Conservation (phyloP, 768 basidiomycete genomes). For the Chlorophyllum brunneum region DNA sequence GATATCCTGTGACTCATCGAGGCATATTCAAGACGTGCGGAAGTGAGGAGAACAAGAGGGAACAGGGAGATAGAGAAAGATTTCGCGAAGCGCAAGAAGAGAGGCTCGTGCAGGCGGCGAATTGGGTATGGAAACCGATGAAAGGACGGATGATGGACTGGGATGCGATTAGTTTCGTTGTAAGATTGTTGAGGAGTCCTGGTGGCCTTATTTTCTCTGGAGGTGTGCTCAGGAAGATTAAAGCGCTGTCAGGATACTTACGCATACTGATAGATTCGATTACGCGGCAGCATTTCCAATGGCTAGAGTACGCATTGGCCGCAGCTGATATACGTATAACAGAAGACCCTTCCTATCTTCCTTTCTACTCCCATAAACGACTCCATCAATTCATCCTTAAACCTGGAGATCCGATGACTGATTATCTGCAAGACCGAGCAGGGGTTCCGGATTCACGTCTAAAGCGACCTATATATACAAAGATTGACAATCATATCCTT, state of each 20-base stretch:
- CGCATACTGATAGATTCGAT: not conserved
- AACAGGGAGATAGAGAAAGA: conserved; percentile 7
- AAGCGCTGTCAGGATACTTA: not conserved
- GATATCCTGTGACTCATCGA: conserved; percentile 5
- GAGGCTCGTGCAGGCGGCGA: conserved; percentile 16
- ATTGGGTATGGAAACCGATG: conserved; percentile 18
- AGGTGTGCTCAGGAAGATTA: not conserved
- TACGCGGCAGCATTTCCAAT: conserved; percentile 12
- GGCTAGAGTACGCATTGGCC: conserved; percentile 12
- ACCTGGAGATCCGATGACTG: conserved; percentile 12
- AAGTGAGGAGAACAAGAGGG: conserved; percentile 4
- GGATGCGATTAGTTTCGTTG: conserved; percentile 16
- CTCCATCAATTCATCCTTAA: conserved; percentile 12
- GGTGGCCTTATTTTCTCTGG: conserved; percentile 19
- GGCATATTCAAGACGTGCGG: conserved; percentile 7
- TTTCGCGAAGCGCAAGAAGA: conserved; percentile 9
- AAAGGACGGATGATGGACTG: conserved; percentile 13
- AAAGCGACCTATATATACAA: conserved; percentile 12
- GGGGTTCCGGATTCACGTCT: conserved; percentile 17
- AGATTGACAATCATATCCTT: conserved; percentile 17
- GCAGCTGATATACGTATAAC: conserved; percentile 9
- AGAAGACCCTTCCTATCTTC: conserved; percentile 11
- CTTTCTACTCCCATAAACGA: conserved; percentile 2
- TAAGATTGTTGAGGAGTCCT: conserved; percentile 15
- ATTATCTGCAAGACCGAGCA: conserved; percentile 13